Base-by-base conservation (phyloP, 208 protist species). In the Leptomonas pyrrhocoris region DNA sequence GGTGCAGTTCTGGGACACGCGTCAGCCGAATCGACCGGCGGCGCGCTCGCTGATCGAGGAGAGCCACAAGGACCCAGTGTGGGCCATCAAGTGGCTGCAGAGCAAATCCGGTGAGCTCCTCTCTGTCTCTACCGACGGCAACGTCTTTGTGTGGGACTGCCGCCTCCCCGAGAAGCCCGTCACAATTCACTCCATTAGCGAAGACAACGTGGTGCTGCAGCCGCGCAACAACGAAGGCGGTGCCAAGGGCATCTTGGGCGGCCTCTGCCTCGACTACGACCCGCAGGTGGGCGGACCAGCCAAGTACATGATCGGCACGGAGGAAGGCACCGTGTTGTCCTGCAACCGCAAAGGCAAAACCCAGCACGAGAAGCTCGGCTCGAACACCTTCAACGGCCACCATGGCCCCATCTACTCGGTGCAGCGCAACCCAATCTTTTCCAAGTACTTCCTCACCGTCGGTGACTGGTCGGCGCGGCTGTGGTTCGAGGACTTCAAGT, bases 301-400 rank as follows among this genome's bases (percentile, higher is more conserved):
- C 23, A 98, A 98, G 83, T 99, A 98, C 86, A 97, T 99, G 86
- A 95, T 98, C 62, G 97, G 97, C 62, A 98, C 96, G 13, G 97
- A 99, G 85, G 93, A 98, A 74, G 97, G 97, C 61, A 92, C 85
- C 13, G 90, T 98, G 59, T 81, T 98, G 8, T 94, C 89, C 13
- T 96, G 91, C 82, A 98, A 98, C 82, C 90, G 94, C 55, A 98
- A 98, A 79, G 93, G 90, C 45, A 98, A 98, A 78, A 96, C 90
- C 28, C 89, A 94, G 72, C 71, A 84, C 43, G 95, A 98, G 48
- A 97, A 97, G 76, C 91, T 98, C 53, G 86, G 89, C n/a, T 73
- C 87, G 27, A 95, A 97, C 80, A 94, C 89, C 57, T 99, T 97
- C 79, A 90, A 96, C 66, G 96, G 96, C 12, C 98, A 98, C 80